Conservation (phyloP, 2,329 filamentous ascomycete genomes). For the Fusarium sp. region DNA sequence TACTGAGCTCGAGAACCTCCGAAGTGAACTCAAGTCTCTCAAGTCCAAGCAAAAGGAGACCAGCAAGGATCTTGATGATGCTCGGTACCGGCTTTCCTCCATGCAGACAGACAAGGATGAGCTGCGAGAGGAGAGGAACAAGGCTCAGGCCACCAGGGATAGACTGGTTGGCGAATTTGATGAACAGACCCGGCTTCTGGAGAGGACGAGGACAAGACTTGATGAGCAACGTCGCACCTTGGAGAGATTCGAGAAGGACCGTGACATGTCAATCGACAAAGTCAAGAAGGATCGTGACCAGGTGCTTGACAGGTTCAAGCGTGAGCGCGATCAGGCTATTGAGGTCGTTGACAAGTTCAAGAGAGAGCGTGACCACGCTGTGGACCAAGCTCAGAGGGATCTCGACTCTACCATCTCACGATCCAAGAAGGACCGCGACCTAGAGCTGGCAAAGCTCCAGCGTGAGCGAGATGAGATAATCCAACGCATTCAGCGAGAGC, state of each 20-base stretch:
- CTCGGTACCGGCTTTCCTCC: constrained; percentile 41
- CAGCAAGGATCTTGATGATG: constrained; percentile 44
- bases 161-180: constrained; percentile 41
- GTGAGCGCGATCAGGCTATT: constrained; percentile 38
- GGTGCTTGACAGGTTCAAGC: constrained; percentile 31
- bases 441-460: constrained; percentile 32
- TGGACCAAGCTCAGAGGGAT: constrained; percentile 39
- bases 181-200: constrained; percentile 35
- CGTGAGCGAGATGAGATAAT: constrained; percentile 42
- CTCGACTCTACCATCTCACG: constrained; percentile 33
- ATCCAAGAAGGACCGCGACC: constrained; percentile 40
- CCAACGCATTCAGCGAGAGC: constrained; percentile 41
- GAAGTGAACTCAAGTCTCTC: constrained; percentile 40
- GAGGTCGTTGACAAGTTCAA: constrained; percentile 40
- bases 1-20: constrained; percentile 44
- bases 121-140: constrained; percentile 46
- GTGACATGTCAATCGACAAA: constrained; percentile 38
- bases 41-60: constrained; percentile 45
- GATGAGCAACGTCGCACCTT: constrained; percentile 42
- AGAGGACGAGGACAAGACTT: constrained; percentile 34
- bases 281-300: constrained; percentile 42
- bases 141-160: constrained; percentile 42
- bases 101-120: constrained; percentile 49
- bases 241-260: constrained; percentile 42
- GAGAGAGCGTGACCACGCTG: constrained; percentile 41